Base-by-base conservation (phyloP, 257 asterid genomes). In the Nicotiana sylvestris region DNA sequence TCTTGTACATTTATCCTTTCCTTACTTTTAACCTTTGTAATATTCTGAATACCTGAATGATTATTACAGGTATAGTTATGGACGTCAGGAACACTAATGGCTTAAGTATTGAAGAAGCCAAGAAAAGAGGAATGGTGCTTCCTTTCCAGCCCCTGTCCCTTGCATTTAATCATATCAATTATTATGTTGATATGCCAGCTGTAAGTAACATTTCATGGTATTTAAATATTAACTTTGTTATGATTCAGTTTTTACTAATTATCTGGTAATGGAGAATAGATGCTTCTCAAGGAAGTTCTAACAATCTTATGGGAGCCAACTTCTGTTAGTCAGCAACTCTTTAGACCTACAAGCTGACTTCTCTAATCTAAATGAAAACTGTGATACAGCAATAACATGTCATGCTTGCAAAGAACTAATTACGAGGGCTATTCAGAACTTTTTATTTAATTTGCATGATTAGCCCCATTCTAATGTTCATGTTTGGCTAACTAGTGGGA, bases 161-260 rank as follows among this genome's bases (percentile, higher is more conserved):
- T 74, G 98, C 92, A 27, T 96, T 96, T 78, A 87, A 92, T 78
- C 98, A 91, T 81, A 92, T 96, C 85, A 91, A 94, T 88, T 96
- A 96, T 92, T 94, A 87, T 55, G 98, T 96, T 13, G 98, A 93
- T 83, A 94, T 94, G 98, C 98, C 99, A 11, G 88, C 92, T 85
- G 99, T 96, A 88, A 93, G 99, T 87, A 78, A 46, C 43, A 30
- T 67, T 43, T 78, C 69, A 43, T 81, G 43, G 56, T 29, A 33
- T 74, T 37, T 82, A 27, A 37, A 51, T 18, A 55, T 32, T 37
- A 72, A 49, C 13, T 64, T 79, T 32, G 5, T 16, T 13, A 37
- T 70, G 64, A 39, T 12, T 64, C 9, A 32, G 9, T 55, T 5
- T 70, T 51, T 60, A 9, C 49, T 46, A 17, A 3, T 49, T 13